These are phyloP conservation scores for Achaetomiella virescens DNA, from an alignment of 495 filamentous ascomycete genomes.

Conservation along the genomic window DNA sequence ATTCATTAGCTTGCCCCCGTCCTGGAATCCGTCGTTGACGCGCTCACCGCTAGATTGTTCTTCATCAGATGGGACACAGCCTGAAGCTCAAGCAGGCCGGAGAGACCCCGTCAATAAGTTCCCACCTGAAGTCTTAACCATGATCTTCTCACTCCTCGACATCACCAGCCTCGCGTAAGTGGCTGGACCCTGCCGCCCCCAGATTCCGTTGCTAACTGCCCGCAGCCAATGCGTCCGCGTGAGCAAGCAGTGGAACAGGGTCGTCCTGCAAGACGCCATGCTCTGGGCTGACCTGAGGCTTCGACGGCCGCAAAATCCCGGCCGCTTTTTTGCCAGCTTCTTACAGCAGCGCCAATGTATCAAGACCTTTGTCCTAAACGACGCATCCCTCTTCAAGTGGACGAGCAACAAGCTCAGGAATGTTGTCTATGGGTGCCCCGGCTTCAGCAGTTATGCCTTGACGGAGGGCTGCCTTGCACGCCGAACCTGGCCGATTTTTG, in stretches of 20 bases:
- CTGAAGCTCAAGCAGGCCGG: slow-evolving; percentile 11
- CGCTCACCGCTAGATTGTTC: slow-evolving; percentile 8
- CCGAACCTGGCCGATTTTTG: neutral
- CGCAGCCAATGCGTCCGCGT: slow-evolving; percentile 18
- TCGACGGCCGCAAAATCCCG: slow-evolving; percentile 12
- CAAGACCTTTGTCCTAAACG: slow-evolving; percentile 12
- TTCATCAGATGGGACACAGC: slow-evolving; percentile 20
- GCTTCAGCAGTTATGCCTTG: slow-evolving; percentile 15
- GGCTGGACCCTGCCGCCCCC: neutral
- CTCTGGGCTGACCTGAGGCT: slow-evolving; percentile 20
- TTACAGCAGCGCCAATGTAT: slow-evolving; percentile 13
- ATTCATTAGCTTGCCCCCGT: neutral
- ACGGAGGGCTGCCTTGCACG: neutral
- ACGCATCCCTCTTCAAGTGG: slow-evolving; percentile 11
- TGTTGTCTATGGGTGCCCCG: slow-evolving; percentile 9
- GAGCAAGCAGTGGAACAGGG: slow-evolving; percentile 19
- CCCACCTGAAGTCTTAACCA: slow-evolving; percentile 18
- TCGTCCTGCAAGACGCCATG: slow-evolving; percentile 8
- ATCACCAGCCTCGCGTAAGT: slow-evolving; percentile 16
- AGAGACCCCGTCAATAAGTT: slow-evolving; percentile 22
- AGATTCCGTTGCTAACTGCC: neutral
- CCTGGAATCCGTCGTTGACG: neutral
- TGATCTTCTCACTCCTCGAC: slow-evolving; percentile 20
- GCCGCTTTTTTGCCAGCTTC: slow-evolving; percentile 11
- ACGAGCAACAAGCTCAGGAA: slow-evolving; percentile 1